Evolutionary conservation across 805 yeast species (phyloP).

Genomic region (Candida awuae): DNA sequence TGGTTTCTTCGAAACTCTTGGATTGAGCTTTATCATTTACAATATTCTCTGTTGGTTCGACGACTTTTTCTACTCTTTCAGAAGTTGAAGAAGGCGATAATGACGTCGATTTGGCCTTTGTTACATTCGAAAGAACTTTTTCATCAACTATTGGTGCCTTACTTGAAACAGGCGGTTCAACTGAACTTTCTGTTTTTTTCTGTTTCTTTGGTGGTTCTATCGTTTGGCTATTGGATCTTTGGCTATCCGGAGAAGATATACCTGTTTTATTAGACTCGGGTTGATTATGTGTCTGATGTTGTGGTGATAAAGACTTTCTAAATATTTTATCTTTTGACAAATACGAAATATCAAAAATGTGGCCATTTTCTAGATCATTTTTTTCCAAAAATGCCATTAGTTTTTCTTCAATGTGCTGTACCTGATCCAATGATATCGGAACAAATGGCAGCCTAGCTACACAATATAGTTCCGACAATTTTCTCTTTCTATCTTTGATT

Average conservation of each 20-base stretch:
- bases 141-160: background rate
- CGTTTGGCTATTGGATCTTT: constrained; percentile 1
- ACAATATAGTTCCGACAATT: constrained; percentile 54
- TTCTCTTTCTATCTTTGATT: constrained; percentile 45
- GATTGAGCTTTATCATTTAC: background rate
- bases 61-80: background rate
- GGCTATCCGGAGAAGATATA: background rate
- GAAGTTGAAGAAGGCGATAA: too few species aligned
- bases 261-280: background rate
- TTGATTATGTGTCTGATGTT: constrained; percentile 13
- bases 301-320: constrained; percentile 23
- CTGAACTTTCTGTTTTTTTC: background rate
- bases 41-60: background rate
- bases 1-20: too few species aligned
- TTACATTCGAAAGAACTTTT: background rate
- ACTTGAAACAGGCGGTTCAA: background rate
- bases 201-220: constrained; percentile 6
- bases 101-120: background rate
- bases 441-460: constrained; percentile 45
- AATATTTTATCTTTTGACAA: constrained; percentile 29
- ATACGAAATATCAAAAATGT: constrained; percentile 30
- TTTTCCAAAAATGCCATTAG: constrained; percentile 39
- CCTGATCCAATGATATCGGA: constrained; percentile 33
- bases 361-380: constrained; percentile 45
- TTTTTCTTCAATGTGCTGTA: constrained; percentile 32